A percentile compares a stretch with the other conserved stretches of the same genome.
Evolutionary conservation across 108 stramenopile species (phyloP).

Genomic region (Epipyxis sp.): DNA sequence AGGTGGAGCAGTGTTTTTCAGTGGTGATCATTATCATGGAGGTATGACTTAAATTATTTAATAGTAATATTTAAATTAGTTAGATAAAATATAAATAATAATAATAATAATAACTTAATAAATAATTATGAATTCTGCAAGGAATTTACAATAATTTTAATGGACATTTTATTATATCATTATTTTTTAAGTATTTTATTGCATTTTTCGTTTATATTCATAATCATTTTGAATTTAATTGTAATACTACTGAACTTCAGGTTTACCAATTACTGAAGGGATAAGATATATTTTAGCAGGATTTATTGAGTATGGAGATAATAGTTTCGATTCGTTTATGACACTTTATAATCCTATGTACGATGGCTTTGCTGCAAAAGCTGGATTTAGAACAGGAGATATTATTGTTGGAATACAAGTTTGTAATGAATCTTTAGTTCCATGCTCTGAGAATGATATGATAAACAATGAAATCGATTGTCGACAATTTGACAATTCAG

Average conservation of each 20-base stretch:
- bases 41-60: not conserved
- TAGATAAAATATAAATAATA: not conserved
- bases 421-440: not conserved
- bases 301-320: slow-evolving; percentile 8
- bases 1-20: not conserved
- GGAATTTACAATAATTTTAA: too few relatives aligned
- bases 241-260: too few relatives aligned
- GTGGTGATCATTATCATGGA: not conserved
- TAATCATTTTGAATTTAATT: too few relatives aligned
- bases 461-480: not conserved
- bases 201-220: too few relatives aligned
- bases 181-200: too few relatives aligned
- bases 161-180: too few relatives aligned
- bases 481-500: not conserved
- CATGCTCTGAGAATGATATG: not conserved
- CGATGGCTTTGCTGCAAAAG: not conserved
- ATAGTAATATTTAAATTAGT: not conserved
- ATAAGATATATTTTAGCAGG: slow-evolving; percentile 8
- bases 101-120: not conserved
- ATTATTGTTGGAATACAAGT: slow-evolving; percentile 7
- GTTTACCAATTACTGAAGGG: not conserved
- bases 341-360: not conserved
- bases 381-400: slow-evolving; percentile 15
- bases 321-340: not conserved
- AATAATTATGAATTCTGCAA: too few relatives aligned